Evolutionary conservation across 306 rosid species (phyloP).

Genomic region (Cicer pinnatifidum): DNA sequence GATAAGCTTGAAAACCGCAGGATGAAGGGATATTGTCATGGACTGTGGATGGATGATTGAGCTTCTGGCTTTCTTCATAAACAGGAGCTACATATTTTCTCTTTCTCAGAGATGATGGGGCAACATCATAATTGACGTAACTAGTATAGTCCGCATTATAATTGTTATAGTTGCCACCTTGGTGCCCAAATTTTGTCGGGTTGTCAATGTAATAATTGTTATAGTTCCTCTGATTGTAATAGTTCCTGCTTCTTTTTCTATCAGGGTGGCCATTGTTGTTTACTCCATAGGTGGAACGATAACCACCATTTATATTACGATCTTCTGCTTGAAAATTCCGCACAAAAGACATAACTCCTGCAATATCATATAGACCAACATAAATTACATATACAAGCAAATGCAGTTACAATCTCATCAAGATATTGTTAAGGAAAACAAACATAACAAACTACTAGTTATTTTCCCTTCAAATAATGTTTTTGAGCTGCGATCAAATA

Average conservation of each 20-base stretch:
- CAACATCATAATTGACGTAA: constrained; percentile 51
- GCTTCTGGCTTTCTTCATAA: constrained; percentile 67
- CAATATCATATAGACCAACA: constrained; percentile 15
- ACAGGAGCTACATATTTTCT: constrained; percentile 71
- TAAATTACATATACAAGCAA: constrained; percentile 26
- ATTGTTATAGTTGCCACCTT: constrained; percentile 45
- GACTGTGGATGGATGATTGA: constrained; percentile 52
- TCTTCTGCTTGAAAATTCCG: constrained; percentile 63
- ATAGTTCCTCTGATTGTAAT: constrained; percentile 48
- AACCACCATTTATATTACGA: constrained; percentile 52
- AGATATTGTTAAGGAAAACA: not conserved
- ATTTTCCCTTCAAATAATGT: not conserved
- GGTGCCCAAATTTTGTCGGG: constrained; percentile 49
- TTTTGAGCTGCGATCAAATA: not conserved
- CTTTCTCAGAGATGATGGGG: constrained; percentile 63
- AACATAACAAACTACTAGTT: not conserved
- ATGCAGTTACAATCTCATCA: not conserved
- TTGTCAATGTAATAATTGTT: constrained; percentile 46
- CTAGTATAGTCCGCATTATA: constrained; percentile 45
- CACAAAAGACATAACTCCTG: constrained; percentile 73
- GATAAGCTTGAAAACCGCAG: constrained; percentile 50
- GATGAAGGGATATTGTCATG: constrained; percentile 51
- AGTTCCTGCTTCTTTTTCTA: constrained; percentile 64
- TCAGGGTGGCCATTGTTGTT: constrained; percentile 47
- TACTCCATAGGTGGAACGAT: constrained; percentile 56